These are phyloP conservation scores for Phytophthora rubi DNA, from an alignment of 352 stramenopile species.

Conservation along the genomic window DNA sequence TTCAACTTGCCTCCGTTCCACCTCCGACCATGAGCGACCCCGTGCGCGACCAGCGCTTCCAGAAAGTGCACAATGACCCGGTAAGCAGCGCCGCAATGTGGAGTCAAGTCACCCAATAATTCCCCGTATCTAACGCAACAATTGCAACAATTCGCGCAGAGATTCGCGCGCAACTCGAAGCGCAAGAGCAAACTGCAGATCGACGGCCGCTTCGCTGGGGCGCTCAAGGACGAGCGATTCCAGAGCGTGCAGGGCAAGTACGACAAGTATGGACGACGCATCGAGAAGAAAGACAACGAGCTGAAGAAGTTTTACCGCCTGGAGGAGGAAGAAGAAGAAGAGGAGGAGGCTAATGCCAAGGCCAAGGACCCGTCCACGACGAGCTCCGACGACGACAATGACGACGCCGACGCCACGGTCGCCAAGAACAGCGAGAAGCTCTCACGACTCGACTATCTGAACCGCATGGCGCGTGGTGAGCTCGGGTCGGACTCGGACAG, in stretches of 20 bases:
- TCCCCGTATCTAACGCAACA: neutral
- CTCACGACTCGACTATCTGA: slow-evolving; percentile 85
- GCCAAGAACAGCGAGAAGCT: slow-evolving; percentile 66
- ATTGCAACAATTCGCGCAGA: slow-evolving; percentile 25
- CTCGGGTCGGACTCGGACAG: slow-evolving; percentile 57
- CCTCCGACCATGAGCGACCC: slow-evolving; percentile 40
- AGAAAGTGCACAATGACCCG: slow-evolving; percentile 88
- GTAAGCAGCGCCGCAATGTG: slow-evolving; percentile 32
- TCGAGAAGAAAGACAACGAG: slow-evolving; percentile 80
- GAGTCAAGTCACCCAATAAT: no score
- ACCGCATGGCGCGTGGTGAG: slow-evolving; percentile 86
- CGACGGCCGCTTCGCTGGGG: slow-evolving; percentile 74
- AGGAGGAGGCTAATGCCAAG: slow-evolving; percentile 41
- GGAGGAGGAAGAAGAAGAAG: slow-evolving; percentile 44
- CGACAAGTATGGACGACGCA: slow-evolving; percentile 88
- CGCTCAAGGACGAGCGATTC: slow-evolving; percentile 82
- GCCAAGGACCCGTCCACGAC: slow-evolving; percentile 34
- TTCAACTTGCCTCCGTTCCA: slow-evolving; percentile 15
- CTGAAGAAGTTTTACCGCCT: slow-evolving; percentile 85
- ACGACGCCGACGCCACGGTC: slow-evolving; percentile 33
- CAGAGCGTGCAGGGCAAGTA: slow-evolving; percentile 86
- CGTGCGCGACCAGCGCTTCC: slow-evolving; percentile 80
- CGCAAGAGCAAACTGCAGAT: slow-evolving; percentile 88
- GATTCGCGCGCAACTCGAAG: slow-evolving; percentile 80
- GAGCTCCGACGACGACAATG: slow-evolving; percentile 43